Evolutionary conservation across 2,329 filamentous ascomycete genomes (phyloP).

Genomic region (Malbranchea cinnamomea): DNA sequence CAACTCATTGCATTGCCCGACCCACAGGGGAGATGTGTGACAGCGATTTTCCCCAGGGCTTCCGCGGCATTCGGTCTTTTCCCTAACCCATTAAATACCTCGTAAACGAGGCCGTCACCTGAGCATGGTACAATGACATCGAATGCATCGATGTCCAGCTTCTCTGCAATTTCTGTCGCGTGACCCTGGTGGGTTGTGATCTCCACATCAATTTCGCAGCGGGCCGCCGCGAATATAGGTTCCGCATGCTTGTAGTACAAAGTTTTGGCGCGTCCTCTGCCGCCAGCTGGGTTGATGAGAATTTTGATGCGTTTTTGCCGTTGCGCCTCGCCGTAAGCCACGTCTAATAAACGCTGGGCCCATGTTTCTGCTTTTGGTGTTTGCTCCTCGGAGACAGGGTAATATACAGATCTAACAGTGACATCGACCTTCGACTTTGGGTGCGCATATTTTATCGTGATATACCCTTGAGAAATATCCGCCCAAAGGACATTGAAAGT

Average conservation of each 20-base stretch:
- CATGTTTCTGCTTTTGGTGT: slow-evolving; percentile 42
- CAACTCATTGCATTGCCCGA: slow-evolving; percentile 88
- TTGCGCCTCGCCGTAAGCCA: slow-evolving; percentile 55
- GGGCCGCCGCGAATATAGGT: slow-evolving; percentile 69
- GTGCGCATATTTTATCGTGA: slow-evolving; percentile 60
- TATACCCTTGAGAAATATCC: slow-evolving; percentile 42
- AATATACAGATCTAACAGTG: slow-evolving; percentile 45
- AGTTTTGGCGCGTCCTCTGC: slow-evolving; percentile 60
- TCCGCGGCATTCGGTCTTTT: slow-evolving; percentile 57
- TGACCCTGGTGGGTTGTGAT: slow-evolving; percentile 59
- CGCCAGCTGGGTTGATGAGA: slow-evolving; percentile 80
- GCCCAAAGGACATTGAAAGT: slow-evolving; percentile 80
- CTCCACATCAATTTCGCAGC: slow-evolving; percentile 60
- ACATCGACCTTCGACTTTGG: slow-evolving; percentile 45
- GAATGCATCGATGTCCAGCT: slow-evolving; percentile 61
- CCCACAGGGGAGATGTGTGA: slow-evolving; percentile 80
- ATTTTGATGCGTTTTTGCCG: slow-evolving; percentile 68
- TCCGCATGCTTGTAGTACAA: slow-evolving; percentile 61
- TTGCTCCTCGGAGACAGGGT: slow-evolving; percentile 41
- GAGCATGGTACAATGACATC: slow-evolving; percentile 83
- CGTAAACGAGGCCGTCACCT: slow-evolving; percentile 80
- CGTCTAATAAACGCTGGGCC: slow-evolving; percentile 48
- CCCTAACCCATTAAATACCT: slow-evolving; percentile 86
- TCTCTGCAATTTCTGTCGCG: slow-evolving; percentile 59
- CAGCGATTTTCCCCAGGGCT: slow-evolving; percentile 62